A percentile compares a stretch with the other conserved stretches of the same genome.
These are phyloP conservation scores for Beauveria sp. DNA, from an alignment of 2,329 filamentous ascomycete genomes.

Conservation along the genomic window DNA sequence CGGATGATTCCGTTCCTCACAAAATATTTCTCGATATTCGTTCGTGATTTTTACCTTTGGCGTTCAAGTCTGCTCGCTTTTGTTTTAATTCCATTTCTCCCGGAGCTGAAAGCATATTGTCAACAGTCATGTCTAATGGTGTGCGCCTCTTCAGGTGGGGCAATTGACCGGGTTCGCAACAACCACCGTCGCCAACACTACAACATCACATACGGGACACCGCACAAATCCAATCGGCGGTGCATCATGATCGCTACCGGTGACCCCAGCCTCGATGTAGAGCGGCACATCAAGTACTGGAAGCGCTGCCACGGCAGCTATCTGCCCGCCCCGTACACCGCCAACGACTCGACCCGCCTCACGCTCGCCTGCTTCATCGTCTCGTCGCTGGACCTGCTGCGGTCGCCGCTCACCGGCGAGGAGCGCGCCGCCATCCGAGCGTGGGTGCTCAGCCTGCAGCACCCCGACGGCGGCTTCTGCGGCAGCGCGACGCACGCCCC, in stretches of 20 bases:
- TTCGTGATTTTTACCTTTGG: no score
- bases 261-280: slow-evolving; percentile 42
- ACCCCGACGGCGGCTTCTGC: slow-evolving; percentile 80
- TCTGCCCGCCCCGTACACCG: slow-evolving; percentile 76
- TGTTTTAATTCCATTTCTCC: no score
- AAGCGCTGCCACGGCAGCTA: slow-evolving; percentile 75
- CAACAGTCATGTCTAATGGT: no score
- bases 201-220: neutral
- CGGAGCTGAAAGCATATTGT: no score
- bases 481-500: slow-evolving; percentile 64
- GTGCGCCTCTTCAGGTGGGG: neutral
- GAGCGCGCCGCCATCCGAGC: slow-evolving; percentile 43
- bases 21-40: no score
- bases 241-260: slow-evolving; percentile 12
- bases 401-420: slow-evolving; percentile 43
- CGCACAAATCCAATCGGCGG: neutral
- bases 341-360: slow-evolving; percentile 85
- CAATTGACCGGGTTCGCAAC: neutral
- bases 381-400: slow-evolving; percentile 75
- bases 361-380: slow-evolving; percentile 85
- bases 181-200: neutral
- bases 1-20: no score
- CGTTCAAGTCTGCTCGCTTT: no score
- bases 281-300: slow-evolving; percentile 84
- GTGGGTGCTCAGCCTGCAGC: slow-evolving; percentile 84